Percentiles rank a stretch among this genome's conserved stretches.
Conservation (phyloP, 257 asterid species). For the Echites panduratus region DNA sequence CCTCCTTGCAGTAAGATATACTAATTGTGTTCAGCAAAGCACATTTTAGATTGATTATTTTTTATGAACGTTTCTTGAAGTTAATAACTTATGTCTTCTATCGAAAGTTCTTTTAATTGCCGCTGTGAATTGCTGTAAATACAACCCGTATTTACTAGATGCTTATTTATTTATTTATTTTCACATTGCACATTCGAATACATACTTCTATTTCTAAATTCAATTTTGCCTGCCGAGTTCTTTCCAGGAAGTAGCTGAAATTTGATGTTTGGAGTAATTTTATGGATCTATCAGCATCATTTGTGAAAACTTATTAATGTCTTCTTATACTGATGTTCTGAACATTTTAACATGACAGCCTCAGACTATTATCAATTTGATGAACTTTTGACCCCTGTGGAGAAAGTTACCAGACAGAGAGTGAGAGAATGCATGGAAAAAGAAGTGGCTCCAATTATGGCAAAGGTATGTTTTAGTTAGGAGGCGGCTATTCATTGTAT, state of each 20-base stretch:
- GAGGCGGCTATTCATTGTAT: background rate
- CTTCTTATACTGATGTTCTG: constrained; percentile 3
- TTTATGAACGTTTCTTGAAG: too few relatives aligned
- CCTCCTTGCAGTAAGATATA: constrained; percentile 66
- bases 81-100: background rate
- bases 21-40: background rate
- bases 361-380: constrained; percentile 87
- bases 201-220: background rate
- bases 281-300: background rate
- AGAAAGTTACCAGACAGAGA: constrained; percentile 52
- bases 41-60: background rate
- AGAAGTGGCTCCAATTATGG: constrained; percentile 90
- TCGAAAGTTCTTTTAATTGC: background rate
- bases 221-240: background rate
- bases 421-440: constrained; percentile 89
- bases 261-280: background rate
- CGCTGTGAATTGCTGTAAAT: background rate
- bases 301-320: background rate
- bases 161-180: too few relatives aligned
- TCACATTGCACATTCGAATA: background rate
- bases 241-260: background rate
- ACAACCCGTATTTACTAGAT: background rate
- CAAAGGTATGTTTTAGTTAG: constrained; percentile 43
- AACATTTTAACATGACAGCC: constrained; percentile 38
- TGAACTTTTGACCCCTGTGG: constrained; percentile 75